Conservation (phyloP, 129 eudicot species). For the Lonicera japonica region DNA sequence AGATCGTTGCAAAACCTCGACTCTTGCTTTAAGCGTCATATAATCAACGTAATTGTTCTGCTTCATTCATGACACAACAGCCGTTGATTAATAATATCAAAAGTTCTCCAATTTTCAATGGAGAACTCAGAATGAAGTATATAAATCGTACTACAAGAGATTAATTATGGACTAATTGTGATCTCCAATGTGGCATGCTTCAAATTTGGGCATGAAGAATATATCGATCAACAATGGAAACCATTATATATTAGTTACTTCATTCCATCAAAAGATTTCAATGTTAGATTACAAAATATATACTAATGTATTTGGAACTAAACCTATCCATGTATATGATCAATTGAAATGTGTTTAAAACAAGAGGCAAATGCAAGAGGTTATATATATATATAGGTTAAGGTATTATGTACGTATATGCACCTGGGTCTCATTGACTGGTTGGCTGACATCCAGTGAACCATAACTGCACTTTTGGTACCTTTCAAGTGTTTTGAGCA, state of each 20-base stretch:
- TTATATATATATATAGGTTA: background rate
- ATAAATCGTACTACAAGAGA: too few relatives aligned
- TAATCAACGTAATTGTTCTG: conserved; percentile 51
- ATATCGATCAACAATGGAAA: too few relatives aligned
- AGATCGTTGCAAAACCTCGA: conserved; percentile 53
- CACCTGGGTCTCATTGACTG: conserved; percentile 44
- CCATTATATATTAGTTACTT: too few relatives aligned
- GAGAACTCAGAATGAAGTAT: too few relatives aligned
- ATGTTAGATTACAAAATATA: too few relatives aligned
- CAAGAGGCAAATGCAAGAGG: too few relatives aligned
- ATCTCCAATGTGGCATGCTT: too few relatives aligned
- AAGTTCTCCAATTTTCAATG: too few relatives aligned
- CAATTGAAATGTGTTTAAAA: background rate
- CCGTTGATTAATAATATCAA: background rate
- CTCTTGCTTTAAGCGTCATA: conserved; percentile 61
- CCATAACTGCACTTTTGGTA: conserved; percentile 56
- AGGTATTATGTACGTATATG: background rate
- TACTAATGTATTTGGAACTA: too few relatives aligned
- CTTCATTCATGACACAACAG: background rate
- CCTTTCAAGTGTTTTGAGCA: conserved; percentile 55
- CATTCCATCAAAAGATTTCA: background rate
- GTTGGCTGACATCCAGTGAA: conserved; percentile 38
- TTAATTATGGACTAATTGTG: too few relatives aligned
- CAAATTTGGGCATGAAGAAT: too few relatives aligned
- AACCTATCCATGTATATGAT: background rate